Evolutionary conservation across 208 protist species (phyloP), one percentile per base, ranked within the genome.

Genomic region (Trypanosoma platydactyli): DNA sequence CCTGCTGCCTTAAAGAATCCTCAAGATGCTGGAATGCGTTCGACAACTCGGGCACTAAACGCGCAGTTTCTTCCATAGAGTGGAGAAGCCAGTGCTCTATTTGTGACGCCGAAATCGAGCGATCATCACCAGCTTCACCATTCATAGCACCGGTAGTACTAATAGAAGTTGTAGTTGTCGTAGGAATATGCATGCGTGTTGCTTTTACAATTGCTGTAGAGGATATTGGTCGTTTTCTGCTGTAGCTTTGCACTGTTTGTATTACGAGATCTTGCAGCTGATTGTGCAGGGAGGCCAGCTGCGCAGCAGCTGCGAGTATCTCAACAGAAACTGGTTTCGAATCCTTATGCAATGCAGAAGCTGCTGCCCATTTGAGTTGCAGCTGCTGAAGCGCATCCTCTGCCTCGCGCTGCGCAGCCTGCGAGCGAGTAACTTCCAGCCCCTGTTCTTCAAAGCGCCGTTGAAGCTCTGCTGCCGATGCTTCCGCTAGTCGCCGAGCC

Each of bases 21-120:
- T 66, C 53, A n/a, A 67, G 2, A 5, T 46, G 53, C 0, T 73
- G 59, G 1, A 62, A 50, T 12, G 42, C 4, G 16, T 30, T 38
- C 25, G 68, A 51, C 5, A 73, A 33, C 24, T 73, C 60, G 12
- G 35, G 27, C 15, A 60, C 33, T 18, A 63, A 52, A 16, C 27
- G 50, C 25, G 16, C 20, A 11, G 45, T 67, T 60, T 60, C 56
- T 12, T 73, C 59, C 25, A 73, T 29, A 18, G 59, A 65, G 5
- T 62, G 25, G 12, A 40, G 20, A 54, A 73, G 40, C 68, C 68
- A 73, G 5, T 48, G 51, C 30, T 66, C 68, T n/a, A 73, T 16
- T 35, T 57, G 22, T 45, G 40, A 5, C 5, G 33, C 35, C 13
- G 3, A 5, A 3, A 22, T 40, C 1, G 35, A 2, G 11, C n/a